These are phyloP conservation scores for Mallotus nudiflorus DNA, from an alignment of 345 rosid genomes.

Conservation along the genomic window DNA sequence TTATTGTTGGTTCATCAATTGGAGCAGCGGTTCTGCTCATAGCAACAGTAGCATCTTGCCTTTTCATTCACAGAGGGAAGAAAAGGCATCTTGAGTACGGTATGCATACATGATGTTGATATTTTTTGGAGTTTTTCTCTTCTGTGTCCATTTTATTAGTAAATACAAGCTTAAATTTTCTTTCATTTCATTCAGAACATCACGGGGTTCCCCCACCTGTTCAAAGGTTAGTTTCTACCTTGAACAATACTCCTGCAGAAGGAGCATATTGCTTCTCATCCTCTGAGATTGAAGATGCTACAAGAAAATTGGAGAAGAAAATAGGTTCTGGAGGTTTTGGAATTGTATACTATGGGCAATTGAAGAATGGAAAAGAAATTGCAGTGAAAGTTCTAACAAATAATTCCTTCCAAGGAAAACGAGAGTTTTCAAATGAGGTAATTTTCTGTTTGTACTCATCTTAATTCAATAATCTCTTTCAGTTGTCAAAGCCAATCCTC, in stretches of 20 bases:
- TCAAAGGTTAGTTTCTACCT: slow-evolving; percentile 57
- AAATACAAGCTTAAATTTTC: slow-evolving; percentile 18
- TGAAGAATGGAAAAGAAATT: slow-evolving; percentile 88
- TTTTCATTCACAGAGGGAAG: slow-evolving; percentile 55
- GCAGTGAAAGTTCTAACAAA: slow-evolving; percentile 83
- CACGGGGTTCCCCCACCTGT: slow-evolving; percentile 40
- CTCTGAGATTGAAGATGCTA: slow-evolving; percentile 78
- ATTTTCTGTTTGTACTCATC: slow-evolving; percentile 1
- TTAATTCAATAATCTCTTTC: not conserved
- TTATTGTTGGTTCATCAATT: slow-evolving; percentile 60
- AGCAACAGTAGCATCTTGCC: slow-evolving; percentile 55
- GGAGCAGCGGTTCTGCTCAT: slow-evolving; percentile 78
- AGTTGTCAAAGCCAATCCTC: not conserved
- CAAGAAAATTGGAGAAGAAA: slow-evolving; percentile 71
- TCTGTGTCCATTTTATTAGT: not conserved
- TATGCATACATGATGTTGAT: slow-evolving; percentile 16
- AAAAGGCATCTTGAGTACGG: slow-evolving; percentile 46
- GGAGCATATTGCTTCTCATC: slow-evolving; percentile 80
- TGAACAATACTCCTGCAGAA: slow-evolving; percentile 67
- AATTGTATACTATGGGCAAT: slow-evolving; percentile 79
- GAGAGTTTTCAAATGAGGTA: slow-evolving; percentile 97
- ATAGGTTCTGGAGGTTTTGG: slow-evolving; percentile 99
- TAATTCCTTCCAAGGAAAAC: slow-evolving; percentile 87
- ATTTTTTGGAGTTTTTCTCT: slow-evolving; percentile 14
- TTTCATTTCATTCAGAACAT: slow-evolving; percentile 42